phyloP scores from a whole-genome alignment of 116 monocot species.

The Phalaenopsis hybrid region DNA sequence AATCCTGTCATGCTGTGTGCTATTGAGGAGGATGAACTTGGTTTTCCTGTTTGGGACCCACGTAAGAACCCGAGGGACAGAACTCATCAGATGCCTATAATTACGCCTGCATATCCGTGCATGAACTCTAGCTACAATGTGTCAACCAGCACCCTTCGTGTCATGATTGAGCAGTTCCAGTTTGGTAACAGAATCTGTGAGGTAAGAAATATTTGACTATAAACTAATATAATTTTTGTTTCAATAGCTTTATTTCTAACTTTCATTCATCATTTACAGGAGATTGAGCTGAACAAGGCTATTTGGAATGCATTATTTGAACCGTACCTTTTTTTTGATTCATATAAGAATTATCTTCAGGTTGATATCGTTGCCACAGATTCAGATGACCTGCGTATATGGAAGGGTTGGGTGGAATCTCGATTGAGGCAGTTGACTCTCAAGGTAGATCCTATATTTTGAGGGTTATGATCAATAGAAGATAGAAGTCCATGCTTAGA shows the following conservation, averaged over 20 bases:
- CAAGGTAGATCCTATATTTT: conserved; percentile 46
- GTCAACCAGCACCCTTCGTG: conserved; percentile 75
- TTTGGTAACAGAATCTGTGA: conserved; percentile 71
- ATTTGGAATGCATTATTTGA: conserved; percentile 72
- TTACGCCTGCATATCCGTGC: conserved; percentile 97
- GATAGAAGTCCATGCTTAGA: not conserved
- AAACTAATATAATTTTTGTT: not conserved
- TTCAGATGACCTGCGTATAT: conserved; percentile 65
- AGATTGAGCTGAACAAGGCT: conserved; percentile 77
- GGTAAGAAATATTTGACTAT: conserved; percentile 24
- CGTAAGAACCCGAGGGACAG: conserved; percentile 89
- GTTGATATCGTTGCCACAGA: conserved; percentile 82
- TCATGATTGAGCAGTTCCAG: conserved; percentile 89
- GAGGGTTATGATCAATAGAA: not conserved
- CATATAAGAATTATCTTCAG: conserved; percentile 88
- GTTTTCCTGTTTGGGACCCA: conserved; percentile 95
- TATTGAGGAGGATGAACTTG: conserved; percentile 84
- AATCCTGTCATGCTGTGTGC: conserved; percentile 88
- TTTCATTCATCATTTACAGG: conserved; percentile 31
- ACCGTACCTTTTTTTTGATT: conserved; percentile 78
- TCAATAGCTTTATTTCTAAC: not conserved
- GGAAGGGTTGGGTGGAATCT: conserved; percentile 99
- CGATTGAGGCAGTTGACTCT: conserved; percentile 83
- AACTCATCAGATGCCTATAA: conserved; percentile 97
- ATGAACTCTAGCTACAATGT: conserved; percentile 99